Evolutionary conservation across 768 basidiomycete genomes (phyloP), one percentile per base, ranked within the genome.

Genomic region (Paxillus involutus): DNA sequence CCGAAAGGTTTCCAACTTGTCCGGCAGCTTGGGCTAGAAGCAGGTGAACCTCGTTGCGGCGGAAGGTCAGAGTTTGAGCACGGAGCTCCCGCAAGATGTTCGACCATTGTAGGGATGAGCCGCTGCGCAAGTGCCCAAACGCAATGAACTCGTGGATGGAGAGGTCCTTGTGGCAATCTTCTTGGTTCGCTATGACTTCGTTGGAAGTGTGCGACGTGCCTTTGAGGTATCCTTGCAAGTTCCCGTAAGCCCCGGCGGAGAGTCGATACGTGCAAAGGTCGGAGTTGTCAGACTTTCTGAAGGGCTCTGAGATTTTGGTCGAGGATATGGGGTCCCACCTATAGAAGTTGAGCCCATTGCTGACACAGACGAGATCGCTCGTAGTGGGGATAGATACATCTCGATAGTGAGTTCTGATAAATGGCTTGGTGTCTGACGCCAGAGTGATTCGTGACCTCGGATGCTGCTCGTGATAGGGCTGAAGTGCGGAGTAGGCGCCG

Each of bases 131-230:
- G n/a, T n/a, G n/a, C n/a, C n/a, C n/a, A n/a, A n/a, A n/a, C n/a
- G n/a, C n/a, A n/a, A n/a, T n/a, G n/a, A n/a, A n/a, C n/a, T n/a
- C n/a, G n/a, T n/a, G 44, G 4, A 45, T 30, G 8, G 44, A 45
- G 12, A 45, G 44, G 44, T n/a, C 29, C 14, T 45, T 32, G 44
- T 30, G 29, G 12, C 44, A 45, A 32, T 45, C 56, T 1, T 63
- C 59, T 56, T 82, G 80, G n/a, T 64, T 58, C 59, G 75, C 75
- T 14, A 83, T 53, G 47, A 76, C 56, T 17, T 64, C 53, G 39
- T 82, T 82, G 7, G 76, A 62, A 0, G 73, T 71, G 43, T 78
- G 75, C 13, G 55, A 60, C 6, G 76, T 76, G 1, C 53, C 44
- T 11, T 55, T 32, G 9, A 79, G 58, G n/a, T 75, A 72, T 53